phyloP scores from a whole-genome alignment of 352 stramenopile genomes.

The Peronospora tabacina region DNA sequence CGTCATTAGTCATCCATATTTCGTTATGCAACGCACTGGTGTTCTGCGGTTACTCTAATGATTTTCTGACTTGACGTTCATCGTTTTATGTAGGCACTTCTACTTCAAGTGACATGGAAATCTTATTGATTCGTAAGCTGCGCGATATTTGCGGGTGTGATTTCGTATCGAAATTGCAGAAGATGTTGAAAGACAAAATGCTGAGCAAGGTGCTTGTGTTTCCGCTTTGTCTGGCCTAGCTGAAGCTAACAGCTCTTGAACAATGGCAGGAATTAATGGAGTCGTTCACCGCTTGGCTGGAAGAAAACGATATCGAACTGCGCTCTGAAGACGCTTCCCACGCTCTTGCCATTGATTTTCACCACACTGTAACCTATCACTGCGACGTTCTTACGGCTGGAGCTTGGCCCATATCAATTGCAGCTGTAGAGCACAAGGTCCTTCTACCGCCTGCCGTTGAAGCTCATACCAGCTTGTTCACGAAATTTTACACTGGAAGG shows the following conservation, averaged over 20 bases:
- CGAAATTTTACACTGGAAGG: conserved; percentile 71
- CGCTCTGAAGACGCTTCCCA: conserved; percentile 29
- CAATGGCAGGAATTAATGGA: conserved; percentile 50
- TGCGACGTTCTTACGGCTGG: conserved; percentile 79
- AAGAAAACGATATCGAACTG: conserved; percentile 52
- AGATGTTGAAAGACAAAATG: conserved; percentile 85
- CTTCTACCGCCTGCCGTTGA: conserved; percentile 51
- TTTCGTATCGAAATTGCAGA: conserved; percentile 85
- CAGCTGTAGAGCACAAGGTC: conserved; percentile 39
- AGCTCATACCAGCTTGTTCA: conserved; percentile 62
- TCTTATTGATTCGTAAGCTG: conserved; percentile 75
- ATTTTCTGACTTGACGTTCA: background rate
- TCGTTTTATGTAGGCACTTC: conserved; percentile 34
- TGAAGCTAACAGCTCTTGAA: conserved; percentile 4
- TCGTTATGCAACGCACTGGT: background rate
- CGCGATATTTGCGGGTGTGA: conserved; percentile 79
- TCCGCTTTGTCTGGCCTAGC: background rate
- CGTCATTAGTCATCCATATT: background rate
- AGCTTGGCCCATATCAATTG: conserved; percentile 75
- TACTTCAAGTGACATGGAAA: conserved; percentile 68
- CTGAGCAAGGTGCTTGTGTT: conserved; percentile 53
- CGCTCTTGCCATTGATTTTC: conserved; percentile 41
- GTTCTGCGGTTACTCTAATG: background rate
- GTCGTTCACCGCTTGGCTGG: conserved; percentile 62
- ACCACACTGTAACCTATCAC: conserved; percentile 54